Evolutionary conservation across 139 green algal species (phyloP), one percentile per base, ranked within the genome.

Genomic region (Edaphochlamys debaryana): DNA sequence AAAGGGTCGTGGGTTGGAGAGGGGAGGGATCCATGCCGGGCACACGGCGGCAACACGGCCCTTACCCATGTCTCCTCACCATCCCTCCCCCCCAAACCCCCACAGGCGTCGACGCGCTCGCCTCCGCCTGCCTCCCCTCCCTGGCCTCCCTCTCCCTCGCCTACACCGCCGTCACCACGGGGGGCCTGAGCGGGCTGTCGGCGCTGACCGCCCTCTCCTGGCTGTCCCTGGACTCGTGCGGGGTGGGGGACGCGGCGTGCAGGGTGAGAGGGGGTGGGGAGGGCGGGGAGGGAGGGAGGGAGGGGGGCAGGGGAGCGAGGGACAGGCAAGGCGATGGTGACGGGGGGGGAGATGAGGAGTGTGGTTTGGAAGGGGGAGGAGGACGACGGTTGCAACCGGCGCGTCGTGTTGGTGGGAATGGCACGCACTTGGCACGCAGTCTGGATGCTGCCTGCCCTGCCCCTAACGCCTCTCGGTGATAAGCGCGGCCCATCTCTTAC

Each of bases 171-270:
- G 60, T 81, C 30, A 50, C 60, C n/a, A 63, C 60, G 17, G 45
- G 19, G 25, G 75, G 75, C 38, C 41, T 81, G 30, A 42, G 60
- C n/a, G 60, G 75, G 3, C 38, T 81, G 19, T 42, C 40, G 19
- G 40, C 75, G 0, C 60, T 81, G 17, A 72, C 50, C 30, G 62
- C 50, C 30, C 60, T 81, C 30, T 72, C 75, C 15, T 19, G 22
- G 34, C 60, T 81, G 20, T 60, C 23, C 60, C 75, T 81, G 30
- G 75, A 81, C 75, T 72, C 60, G 60, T 81, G 75, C 75, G 3
- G 11, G 1, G 75, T 81, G 40, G 75, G 75, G 19, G 75, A 81
- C 60, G 60, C 40, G 15, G 60, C 32, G 42, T 81, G 75, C 75
- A 42, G 41, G 75, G 75, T 71, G 75, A 29, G 72, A 2, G 50